Evolutionary conservation across 495 filamentous ascomycete genomes (phyloP), one percentile per base, ranked within the genome.

Genomic region (Trichoderma virens): DNA sequence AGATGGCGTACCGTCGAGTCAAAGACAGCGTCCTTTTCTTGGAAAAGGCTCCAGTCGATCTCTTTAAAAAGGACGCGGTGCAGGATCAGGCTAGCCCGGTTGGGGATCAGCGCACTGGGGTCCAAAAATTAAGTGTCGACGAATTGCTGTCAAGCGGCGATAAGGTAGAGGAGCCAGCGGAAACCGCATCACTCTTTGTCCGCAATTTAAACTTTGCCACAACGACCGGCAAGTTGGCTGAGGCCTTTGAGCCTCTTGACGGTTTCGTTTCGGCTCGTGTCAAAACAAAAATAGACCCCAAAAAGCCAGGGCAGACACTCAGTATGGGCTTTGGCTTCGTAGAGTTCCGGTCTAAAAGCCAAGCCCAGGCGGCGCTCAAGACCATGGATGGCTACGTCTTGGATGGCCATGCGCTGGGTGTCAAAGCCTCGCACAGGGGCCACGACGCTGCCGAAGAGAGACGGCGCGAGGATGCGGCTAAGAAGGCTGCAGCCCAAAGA

Each of bases 321-420:
- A 95, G 90, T 69, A 97, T 97, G 93, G 94, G 94, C 9, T 97
- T 96, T 72, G 94, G 92, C 45, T 99, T 99, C 69, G 84, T 89
- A 61, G 92, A 96, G 64, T 99, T 99, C 75, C 82, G 80, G 41
- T 86, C 85, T 63, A 90, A 89, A 65, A 81, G 76, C 18, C 84
- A 92, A 56, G 93, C 93, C 11, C 83, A 90, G 64, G 86, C 89
- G 20, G 94, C 93, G 43, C 79, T 88, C 60, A 81, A 82, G 66
- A 85, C 86, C 30, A 96, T 99, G 92, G 86, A 97, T 72, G 92
- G 91, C 59, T 85, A 90, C 71, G 83, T 82, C 56, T 84, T 99
- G 18, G 91, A 95, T 65, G 86, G 84, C n/a, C 90, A 99, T 74
- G 86, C 88, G 69, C 79, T 99, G 54, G 74, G 87, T 62, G 86